Evolutionary conservation across 495 filamentous ascomycete species (phyloP).

Genomic region (Neurospora sp.): DNA sequence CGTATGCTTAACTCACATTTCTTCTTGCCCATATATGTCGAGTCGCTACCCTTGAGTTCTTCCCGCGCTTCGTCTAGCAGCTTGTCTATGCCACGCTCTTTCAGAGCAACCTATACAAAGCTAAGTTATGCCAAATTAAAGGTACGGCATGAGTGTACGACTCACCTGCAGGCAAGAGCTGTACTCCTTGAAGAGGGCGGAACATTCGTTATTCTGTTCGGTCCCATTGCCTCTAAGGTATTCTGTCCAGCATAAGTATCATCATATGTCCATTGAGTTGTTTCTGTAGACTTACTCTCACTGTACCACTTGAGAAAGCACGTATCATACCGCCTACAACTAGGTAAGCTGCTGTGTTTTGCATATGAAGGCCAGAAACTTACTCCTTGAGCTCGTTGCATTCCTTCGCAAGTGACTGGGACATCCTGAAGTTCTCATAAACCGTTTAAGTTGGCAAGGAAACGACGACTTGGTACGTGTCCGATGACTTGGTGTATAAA

Average conservation of each 20-base stretch:
- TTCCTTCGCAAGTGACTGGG: slow-evolving; percentile 49
- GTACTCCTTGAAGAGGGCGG: slow-evolving; percentile 74
- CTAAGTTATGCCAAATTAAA: neutral
- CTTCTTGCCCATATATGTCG: slow-evolving; percentile 53
- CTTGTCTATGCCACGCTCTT: slow-evolving; percentile 74
- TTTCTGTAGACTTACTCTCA: slow-evolving; percentile 54
- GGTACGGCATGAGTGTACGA: neutral
- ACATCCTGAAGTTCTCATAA: slow-evolving; percentile 28
- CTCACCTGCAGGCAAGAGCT: slow-evolving; percentile 69
- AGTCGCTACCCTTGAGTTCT: slow-evolving; percentile 70
- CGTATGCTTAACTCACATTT: slow-evolving; percentile 15
- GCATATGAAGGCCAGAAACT: slow-evolving; percentile 9
- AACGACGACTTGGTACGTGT: neutral
- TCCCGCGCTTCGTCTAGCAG: slow-evolving; percentile 80
- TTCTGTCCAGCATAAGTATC: slow-evolving; percentile 39
- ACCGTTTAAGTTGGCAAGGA: neutral
- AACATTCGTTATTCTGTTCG: slow-evolving; percentile 65
- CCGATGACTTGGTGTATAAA: neutral
- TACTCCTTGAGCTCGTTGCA: slow-evolving; percentile 89
- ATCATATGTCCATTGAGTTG: neutral
- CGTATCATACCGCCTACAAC: slow-evolving; percentile 66
- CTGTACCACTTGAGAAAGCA: slow-evolving; percentile 97
- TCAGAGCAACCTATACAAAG: slow-evolving; percentile 57
- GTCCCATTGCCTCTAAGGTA: slow-evolving; percentile 72
- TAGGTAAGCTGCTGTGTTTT: slow-evolving; percentile 2